Conservation (phyloP, 2,329 filamentous ascomycete species). For the Mycosphaerella arachidis region DNA sequence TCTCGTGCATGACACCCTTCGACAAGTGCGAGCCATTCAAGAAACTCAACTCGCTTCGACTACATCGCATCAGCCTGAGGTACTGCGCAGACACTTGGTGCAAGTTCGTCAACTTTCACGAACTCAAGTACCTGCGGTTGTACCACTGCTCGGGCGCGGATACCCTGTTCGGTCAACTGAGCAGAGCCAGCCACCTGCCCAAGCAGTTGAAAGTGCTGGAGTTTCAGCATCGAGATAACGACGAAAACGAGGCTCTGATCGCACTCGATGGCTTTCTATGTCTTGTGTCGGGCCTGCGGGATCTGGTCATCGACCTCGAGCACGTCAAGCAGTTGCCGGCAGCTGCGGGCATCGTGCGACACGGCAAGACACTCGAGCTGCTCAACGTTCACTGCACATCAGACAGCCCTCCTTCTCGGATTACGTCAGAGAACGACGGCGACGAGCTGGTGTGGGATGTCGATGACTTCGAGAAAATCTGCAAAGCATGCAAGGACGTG, state of each 20-base stretch:
- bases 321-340: slow-evolving; percentile 40
- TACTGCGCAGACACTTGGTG: slow-evolving; percentile 48
- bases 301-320: slow-evolving; percentile 43
- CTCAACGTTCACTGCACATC: slow-evolving; percentile 43
- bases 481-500: slow-evolving; percentile 40
- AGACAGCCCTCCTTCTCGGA: slow-evolving; percentile 3
- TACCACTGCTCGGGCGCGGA: slow-evolving; percentile 46
- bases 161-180: slow-evolving; percentile 44
- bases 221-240: slow-evolving; percentile 46
- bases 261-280: slow-evolving; percentile 47
- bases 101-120: slow-evolving; percentile 43
- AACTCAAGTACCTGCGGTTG: slow-evolving; percentile 40
- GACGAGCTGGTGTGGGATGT: slow-evolving; percentile 44
- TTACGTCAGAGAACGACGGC: slow-evolving; percentile 25
- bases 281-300: slow-evolving; percentile 42
- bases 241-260: slow-evolving; percentile 43
- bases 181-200: slow-evolving; percentile 43
- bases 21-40: slow-evolving; percentile 43
- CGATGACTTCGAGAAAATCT: slow-evolving; percentile 44
- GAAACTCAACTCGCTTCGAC: slow-evolving; percentile 40
- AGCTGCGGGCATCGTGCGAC: slow-evolving; percentile 41
- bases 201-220: slow-evolving; percentile 43
- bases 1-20: slow-evolving; percentile 46
- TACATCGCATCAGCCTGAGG: slow-evolving; percentile 44
- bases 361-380: slow-evolving; percentile 42